Evolutionary conservation across 495 filamentous ascomycete genomes (phyloP).

Genomic region (Penicillium coprophilum): DNA sequence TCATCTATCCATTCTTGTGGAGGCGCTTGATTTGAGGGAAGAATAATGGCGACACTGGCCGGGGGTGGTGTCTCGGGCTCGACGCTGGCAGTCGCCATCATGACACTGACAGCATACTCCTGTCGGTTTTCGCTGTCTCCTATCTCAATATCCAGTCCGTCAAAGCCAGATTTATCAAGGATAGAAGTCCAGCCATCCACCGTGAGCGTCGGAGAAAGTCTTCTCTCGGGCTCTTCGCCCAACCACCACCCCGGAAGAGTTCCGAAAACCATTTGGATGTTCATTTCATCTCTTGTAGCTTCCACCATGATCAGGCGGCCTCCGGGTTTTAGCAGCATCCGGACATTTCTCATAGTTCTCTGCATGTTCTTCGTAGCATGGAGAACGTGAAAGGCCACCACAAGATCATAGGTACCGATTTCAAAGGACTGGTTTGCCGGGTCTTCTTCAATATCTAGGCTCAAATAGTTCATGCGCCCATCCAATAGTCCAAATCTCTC

Average conservation of each 20-base stretch:
- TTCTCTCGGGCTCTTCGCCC: not conserved
- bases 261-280: not conserved
- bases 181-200: not conserved
- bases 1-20: not conserved
- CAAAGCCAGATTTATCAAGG: not conserved
- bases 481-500: not conserved
- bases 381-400: not conserved
- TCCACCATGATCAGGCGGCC: constrained; percentile 2
- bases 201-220: not conserved
- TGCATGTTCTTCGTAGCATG: not conserved
- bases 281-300: not conserved
- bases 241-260: constrained; percentile 1
- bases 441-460: constrained; percentile 4
- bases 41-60: not conserved
- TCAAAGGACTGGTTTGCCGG: not conserved
- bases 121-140: not conserved
- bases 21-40: not conserved
- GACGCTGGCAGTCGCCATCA: not conserved
- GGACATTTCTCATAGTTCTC: not conserved
- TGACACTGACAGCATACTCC: not conserved
- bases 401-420: constrained; percentile 1
- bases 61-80: not conserved
- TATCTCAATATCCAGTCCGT: not conserved
- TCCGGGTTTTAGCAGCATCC: not conserved
- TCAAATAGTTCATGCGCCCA: not conserved